These are phyloP conservation scores for Phalaenopsis equestris DNA, from an alignment of 106 monocot genomes.

Conservation along the genomic window DNA sequence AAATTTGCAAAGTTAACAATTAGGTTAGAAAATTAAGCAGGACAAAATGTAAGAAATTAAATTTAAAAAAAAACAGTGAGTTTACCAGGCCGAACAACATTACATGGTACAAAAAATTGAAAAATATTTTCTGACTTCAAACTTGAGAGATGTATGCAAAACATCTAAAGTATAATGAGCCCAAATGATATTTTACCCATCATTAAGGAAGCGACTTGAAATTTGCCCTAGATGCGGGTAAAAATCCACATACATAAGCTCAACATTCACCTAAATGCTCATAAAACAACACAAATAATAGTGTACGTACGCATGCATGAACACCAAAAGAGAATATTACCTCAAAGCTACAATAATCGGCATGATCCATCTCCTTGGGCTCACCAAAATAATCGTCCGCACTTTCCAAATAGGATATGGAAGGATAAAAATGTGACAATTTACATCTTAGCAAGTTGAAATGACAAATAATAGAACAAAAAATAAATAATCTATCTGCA, in stretches of 20 bases:
- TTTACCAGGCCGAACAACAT: background rate
- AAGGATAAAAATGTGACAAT: background rate
- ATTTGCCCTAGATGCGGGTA: background rate
- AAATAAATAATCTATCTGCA: background rate
- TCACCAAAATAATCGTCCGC: conserved; percentile 1
- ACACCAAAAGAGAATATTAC: conserved; percentile 3
- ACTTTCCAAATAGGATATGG: background rate
- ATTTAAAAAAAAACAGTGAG: background rate
- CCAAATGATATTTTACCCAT: background rate
- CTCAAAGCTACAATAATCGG: background rate
- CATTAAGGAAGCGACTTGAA: background rate
- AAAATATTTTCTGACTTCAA: background rate
- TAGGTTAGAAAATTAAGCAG: background rate
- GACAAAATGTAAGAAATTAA: background rate
- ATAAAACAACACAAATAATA: background rate
- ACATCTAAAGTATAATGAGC: background rate
- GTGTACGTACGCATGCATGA: background rate
- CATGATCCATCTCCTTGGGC: conserved; percentile 10
- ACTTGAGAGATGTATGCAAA: background rate
- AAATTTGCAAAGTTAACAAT: background rate
- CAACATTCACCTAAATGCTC: background rate
- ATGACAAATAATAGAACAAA: background rate
- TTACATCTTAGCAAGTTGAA: background rate
- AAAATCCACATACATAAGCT: background rate
- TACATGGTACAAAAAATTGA: background rate